These are phyloP conservation scores for Sporothrix dimorphospora DNA, from an alignment of 2,329 filamentous ascomycete species.

Conservation along the genomic window DNA sequence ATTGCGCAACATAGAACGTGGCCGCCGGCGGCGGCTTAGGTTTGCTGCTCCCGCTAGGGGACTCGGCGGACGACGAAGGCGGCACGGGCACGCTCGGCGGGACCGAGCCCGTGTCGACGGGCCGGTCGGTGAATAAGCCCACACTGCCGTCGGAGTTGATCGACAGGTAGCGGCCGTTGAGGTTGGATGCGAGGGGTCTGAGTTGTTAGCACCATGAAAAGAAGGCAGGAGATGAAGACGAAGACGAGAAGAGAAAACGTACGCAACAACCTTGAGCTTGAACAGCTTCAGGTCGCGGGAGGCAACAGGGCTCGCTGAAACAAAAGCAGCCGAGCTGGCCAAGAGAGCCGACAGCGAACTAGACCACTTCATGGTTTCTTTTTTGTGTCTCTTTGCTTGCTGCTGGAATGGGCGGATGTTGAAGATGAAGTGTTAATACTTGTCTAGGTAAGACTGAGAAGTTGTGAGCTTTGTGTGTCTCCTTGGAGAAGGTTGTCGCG, in stretches of 20 bases:
- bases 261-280: slow-evolving; percentile 29
- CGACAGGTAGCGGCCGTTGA: slow-evolving; percentile 43
- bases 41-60: slow-evolving; percentile 23
- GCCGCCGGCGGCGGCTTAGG: slow-evolving; percentile 31
- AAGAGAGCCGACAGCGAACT: slow-evolving; percentile 41
- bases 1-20: slow-evolving; percentile 39
- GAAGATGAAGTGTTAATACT: not conserved
- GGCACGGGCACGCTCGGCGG: slow-evolving; percentile 10
- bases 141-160: slow-evolving; percentile 39
- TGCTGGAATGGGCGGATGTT: not conserved
- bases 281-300: slow-evolving; percentile 20
- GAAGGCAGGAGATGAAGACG: too few relatives aligned
- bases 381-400: not conserved
- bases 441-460: not conserved
- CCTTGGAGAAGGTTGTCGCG: not conserved
- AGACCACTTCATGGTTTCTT: slow-evolving; percentile 19
- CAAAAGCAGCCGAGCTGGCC: slow-evolving; percentile 10
- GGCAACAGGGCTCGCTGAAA: slow-evolving; percentile 10
- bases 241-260: not conserved
- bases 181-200: slow-evolving; percentile 14
- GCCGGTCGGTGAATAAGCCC: slow-evolving; percentile 37
- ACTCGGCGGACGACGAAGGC: not conserved
- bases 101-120: not conserved
- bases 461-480: not conserved
- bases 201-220: not conserved